phyloP scores from a whole-genome alignment of 140 eudicot genomes.

The Erigeron philadelphicus region DNA sequence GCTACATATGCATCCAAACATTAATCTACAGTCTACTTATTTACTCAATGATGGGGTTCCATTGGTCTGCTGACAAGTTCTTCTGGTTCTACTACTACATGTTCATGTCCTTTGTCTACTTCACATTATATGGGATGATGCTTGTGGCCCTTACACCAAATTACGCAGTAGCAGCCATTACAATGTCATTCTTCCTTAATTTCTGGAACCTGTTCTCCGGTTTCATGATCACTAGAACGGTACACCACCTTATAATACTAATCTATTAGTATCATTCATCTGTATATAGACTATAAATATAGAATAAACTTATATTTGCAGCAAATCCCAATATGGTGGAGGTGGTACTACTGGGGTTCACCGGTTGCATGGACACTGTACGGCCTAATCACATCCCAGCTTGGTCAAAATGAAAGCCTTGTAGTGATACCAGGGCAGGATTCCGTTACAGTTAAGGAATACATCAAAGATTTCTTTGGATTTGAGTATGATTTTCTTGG shows the following conservation, averaged over 20 bases:
- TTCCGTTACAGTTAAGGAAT: constrained; percentile 34
- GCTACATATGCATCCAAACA: constrained; percentile 45
- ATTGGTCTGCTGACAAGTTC: constrained; percentile 50
- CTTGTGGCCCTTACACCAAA: constrained; percentile 75
- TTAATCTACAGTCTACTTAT: constrained; percentile 45
- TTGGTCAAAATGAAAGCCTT: constrained; percentile 41
- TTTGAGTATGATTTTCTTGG: constrained; percentile 59
- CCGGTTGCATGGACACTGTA: constrained; percentile 83
- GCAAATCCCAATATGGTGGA: constrained; percentile 90
- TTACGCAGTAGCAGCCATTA: constrained; percentile 47
- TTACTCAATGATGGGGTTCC: constrained; percentile 62
- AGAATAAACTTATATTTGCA: constrained; percentile 23
- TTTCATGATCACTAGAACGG: constrained; percentile 60
- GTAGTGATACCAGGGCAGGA: constrained; percentile 42
- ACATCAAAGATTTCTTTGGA: constrained; percentile 35
- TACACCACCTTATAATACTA: constrained; percentile 15
- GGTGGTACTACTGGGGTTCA: constrained; percentile 88
- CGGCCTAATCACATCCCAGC: constrained; percentile 66
- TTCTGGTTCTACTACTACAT: constrained; percentile 62
- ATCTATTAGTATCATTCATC: neutral
- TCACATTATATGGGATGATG: constrained; percentile 71
- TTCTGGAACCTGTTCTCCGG: constrained; percentile 84
- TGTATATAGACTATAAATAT: neutral
- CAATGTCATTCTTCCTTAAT: constrained; percentile 63
- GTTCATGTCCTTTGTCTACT: constrained; percentile 59